Conservation (phyloP, 1,284 basidiomycete genomes). For the Rugosomyces carneus region DNA sequence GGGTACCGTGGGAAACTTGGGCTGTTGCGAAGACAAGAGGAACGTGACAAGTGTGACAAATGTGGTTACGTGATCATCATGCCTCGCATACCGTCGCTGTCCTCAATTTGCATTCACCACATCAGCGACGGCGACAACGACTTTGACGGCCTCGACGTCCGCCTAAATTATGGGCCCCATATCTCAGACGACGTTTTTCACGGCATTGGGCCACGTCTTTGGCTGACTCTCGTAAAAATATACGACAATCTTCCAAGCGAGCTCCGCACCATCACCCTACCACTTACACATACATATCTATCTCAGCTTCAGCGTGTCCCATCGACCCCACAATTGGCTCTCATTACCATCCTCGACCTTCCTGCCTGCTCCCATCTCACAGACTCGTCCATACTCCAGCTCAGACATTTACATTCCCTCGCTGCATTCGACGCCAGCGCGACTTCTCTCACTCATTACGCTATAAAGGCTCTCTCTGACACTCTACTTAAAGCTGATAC, state of each 20-base stretch:
- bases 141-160: slow-evolving; percentile 17
- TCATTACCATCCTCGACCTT: slow-evolving; percentile 58
- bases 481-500: slow-evolving; percentile 27
- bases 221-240: slow-evolving; percentile 55
- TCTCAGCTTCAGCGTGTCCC: slow-evolving; percentile 53
- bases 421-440: slow-evolving; percentile 55
- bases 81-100: slow-evolving; percentile 21
- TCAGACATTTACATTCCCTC: slow-evolving; percentile 47
- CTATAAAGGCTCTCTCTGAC: slow-evolving; percentile 38
- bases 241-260: slow-evolving; percentile 43
- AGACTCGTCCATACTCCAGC: slow-evolving; percentile 44
- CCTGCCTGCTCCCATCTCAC: slow-evolving; percentile 44
- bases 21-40: slow-evolving; percentile 4
- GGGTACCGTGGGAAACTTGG: slow-evolving; percentile 13
- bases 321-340: slow-evolving; percentile 46
- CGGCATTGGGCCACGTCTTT: slow-evolving; percentile 50
- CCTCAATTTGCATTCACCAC: slow-evolving; percentile 19
- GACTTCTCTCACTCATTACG: slow-evolving; percentile 45
- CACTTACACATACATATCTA: slow-evolving; percentile 48
- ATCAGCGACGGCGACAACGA: slow-evolving; percentile 22
- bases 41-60: slow-evolving; percentile 1
- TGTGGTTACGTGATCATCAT: neutral
- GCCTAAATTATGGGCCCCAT: slow-evolving; percentile 23
- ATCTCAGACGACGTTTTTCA: slow-evolving; percentile 30
- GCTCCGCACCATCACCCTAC: slow-evolving; percentile 38